These are phyloP conservation scores for Leccinum angustisporum DNA, from an alignment of 1,284 basidiomycete species.

Conservation along the genomic window DNA sequence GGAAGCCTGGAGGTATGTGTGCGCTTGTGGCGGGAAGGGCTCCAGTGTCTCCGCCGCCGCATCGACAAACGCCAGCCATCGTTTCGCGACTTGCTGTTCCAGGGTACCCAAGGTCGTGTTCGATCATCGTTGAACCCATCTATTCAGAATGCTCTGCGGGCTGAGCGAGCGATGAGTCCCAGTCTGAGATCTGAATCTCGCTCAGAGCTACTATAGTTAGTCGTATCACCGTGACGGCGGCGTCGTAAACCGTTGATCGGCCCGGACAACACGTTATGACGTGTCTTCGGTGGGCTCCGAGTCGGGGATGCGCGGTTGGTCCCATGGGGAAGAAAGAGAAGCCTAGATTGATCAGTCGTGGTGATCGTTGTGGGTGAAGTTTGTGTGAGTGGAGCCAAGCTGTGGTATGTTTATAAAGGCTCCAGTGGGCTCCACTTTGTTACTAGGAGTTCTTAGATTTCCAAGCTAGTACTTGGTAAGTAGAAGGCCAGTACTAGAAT, in stretches of 20 bases:
- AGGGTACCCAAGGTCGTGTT: not conserved
- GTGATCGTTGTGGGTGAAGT: not conserved
- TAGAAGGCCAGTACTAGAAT: not conserved
- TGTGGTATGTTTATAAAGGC: not conserved
- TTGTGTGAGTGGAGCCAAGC: not conserved
- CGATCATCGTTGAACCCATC: not conserved
- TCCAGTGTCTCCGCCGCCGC: not conserved
- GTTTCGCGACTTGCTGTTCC: not conserved
- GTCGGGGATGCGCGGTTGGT: not conserved
- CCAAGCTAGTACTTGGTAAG: not conserved
- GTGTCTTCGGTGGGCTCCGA: not conserved
- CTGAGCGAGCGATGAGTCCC: not conserved
- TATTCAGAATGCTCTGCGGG: not conserved
- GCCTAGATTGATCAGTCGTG: not conserved
- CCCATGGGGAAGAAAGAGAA: not conserved
- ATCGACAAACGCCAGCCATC: not conserved
- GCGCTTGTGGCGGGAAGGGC: not conserved
- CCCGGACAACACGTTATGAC: not conserved
- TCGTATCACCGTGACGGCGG: no score
- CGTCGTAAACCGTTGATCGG: not conserved
- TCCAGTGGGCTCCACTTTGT: not conserved
- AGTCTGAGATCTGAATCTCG: not conserved
- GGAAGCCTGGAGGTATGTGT: not conserved
- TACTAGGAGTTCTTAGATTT: not conserved
- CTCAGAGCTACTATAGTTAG: not conserved